Evolutionary conservation across 306 rosid genomes (phyloP).

Genomic region (Hippophae gyantsensis): DNA sequence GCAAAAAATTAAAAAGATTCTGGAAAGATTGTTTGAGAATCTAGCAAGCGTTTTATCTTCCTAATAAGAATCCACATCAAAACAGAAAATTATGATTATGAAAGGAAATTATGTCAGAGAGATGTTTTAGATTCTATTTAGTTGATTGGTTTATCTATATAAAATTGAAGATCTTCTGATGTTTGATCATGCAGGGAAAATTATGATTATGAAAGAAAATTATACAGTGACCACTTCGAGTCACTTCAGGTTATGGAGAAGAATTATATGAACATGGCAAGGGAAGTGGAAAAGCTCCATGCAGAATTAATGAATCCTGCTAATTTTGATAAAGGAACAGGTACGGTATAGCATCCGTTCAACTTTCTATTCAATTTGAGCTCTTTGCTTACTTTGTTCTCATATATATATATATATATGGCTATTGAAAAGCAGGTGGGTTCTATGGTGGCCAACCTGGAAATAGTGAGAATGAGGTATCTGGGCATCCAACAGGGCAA

Average conservation of each 20-base stretch:
- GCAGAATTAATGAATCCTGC: slow-evolving; percentile 68
- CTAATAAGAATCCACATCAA: too few species aligned
- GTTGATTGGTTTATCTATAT: neutral
- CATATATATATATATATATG: slow-evolving; percentile 2
- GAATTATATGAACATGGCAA: slow-evolving; percentile 83
- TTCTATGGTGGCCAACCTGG: slow-evolving; percentile 68
- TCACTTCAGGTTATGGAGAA: slow-evolving; percentile 95
- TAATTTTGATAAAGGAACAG: slow-evolving; percentile 54
- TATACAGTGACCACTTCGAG: slow-evolving; percentile 86
- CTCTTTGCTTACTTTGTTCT: slow-evolving; percentile 21
- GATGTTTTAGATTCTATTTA: neutral
- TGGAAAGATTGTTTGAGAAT: too few species aligned
- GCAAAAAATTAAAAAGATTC: too few species aligned
- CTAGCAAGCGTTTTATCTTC: too few species aligned
- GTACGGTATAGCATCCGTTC: slow-evolving; percentile 31
- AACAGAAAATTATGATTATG: too few species aligned
- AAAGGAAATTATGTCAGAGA: neutral
- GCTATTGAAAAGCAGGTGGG: slow-evolving; percentile 37
- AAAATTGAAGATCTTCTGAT: slow-evolving; percentile 6
- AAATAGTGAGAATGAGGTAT: slow-evolving; percentile 58
- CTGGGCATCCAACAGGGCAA: slow-evolving; percentile 61
- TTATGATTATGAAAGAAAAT: slow-evolving; percentile 80
- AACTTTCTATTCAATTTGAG: slow-evolving; percentile 14
- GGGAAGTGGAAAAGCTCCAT: slow-evolving; percentile 89
- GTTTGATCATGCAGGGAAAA: slow-evolving; percentile 61